Percentiles rank a stretch among this genome's conserved stretches.
Conservation (phyloP, 1,284 basidiomycete species). For the Pyrrhoderma lamaoense region DNA sequence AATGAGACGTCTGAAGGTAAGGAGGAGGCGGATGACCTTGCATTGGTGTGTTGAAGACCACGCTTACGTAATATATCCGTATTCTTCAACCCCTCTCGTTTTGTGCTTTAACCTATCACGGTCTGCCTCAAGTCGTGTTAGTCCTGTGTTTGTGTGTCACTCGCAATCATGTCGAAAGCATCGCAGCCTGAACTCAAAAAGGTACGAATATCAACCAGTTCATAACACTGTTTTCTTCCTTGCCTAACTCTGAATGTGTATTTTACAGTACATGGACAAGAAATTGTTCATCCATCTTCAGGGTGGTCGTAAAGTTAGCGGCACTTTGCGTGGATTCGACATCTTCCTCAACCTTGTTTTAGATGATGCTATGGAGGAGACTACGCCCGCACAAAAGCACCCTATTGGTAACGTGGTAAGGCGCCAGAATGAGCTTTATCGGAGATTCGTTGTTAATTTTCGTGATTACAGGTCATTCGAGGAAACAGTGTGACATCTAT, state of each 20-base stretch:
- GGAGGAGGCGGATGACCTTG: too few relatives aligned
- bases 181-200: constrained; percentile 93
- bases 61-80: not conserved
- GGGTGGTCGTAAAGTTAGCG: constrained; percentile 93
- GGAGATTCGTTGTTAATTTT: constrained; percentile 6
- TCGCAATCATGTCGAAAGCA: constrained; percentile 71
- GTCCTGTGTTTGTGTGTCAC: constrained; percentile 2
- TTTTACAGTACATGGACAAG: constrained; percentile 93
- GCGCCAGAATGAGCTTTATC: not conserved
- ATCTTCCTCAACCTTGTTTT: constrained; percentile 98
- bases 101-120: constrained; percentile 23
- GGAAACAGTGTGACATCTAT: constrained; percentile 92
- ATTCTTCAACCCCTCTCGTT: not conserved
- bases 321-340: constrained; percentile 94
- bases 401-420: constrained; percentile 87
- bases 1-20: too few relatives aligned
- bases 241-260: not conserved
- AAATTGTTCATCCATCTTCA: constrained; percentile 92
- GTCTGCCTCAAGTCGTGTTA: too few relatives aligned
- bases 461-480: constrained; percentile 68
- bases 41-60: too few relatives aligned
- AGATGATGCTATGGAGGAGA: constrained; percentile 92
- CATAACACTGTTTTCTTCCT: constrained; percentile 7
- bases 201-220: constrained; percentile 35
- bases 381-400: constrained; percentile 81